Conservation (phyloP, 148 eudicot genomes). For the Silene latifolia region DNA sequence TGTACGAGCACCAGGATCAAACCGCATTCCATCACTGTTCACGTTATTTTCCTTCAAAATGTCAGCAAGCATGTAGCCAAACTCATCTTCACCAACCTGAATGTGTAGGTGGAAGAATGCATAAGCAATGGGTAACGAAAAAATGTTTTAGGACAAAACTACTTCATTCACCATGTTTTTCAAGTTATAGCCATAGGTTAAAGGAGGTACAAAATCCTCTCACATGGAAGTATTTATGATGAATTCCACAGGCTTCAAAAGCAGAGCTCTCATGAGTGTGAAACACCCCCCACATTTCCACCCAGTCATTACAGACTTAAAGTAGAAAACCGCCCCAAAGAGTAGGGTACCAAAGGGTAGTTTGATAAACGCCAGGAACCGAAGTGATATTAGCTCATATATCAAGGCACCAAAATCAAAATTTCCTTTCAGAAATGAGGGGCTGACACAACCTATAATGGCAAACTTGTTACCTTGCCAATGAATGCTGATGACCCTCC, state of each 20-base stretch:
- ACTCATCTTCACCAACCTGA: conserved; percentile 98
- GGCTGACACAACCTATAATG: no score
- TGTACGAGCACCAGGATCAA: conserved; percentile 97
- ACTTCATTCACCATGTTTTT: neutral
- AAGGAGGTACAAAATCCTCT: neutral
- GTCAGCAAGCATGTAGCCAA: conserved; percentile 97
- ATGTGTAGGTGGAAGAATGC: conserved; percentile 13
- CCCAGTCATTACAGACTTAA: neutral
- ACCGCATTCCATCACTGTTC: conserved; percentile 85
- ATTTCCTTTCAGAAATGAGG: neutral
- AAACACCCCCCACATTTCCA: neutral
- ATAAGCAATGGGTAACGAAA: neutral
- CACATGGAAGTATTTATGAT: neutral
- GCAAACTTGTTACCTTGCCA: conserved; percentile 61
- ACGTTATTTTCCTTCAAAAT: conserved; percentile 88
- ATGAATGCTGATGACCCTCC: conserved; percentile 96
- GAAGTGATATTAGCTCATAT: no score
- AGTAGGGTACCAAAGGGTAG: neutral
- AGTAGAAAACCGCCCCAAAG: neutral
- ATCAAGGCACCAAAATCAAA: no score
- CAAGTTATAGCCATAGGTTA: conserved; percentile 1
- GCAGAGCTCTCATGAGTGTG: neutral
- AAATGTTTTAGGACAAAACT: neutral
- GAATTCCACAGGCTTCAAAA: neutral
- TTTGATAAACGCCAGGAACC: no score